Conservation (phyloP, 106 monocot genomes). For the Dioscorea zingiberensis region DNA sequence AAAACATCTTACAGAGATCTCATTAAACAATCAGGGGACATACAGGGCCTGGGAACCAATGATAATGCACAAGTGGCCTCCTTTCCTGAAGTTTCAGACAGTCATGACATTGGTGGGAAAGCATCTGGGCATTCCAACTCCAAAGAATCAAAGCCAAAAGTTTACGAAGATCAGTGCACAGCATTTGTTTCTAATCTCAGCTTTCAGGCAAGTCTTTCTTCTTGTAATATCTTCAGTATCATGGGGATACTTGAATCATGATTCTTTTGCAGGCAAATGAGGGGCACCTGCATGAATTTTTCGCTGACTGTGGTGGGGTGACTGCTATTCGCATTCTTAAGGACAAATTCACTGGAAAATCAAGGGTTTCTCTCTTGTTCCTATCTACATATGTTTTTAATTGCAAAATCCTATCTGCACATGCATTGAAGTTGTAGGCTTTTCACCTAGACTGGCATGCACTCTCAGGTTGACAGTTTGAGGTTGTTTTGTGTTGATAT, state of each 20-base stretch:
- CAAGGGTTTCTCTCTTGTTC: conserved; percentile 67
- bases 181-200: conserved; percentile 81
- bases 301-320: conserved; percentile 59
- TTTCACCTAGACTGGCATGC: no score
- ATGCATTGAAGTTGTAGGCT: no score
- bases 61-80: conserved; percentile 14
- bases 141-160: conserved; percentile 22
- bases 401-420: no score
- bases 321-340: conserved; percentile 61
- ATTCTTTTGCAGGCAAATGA: conserved; percentile 64
- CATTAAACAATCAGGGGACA: conserved; percentile 4
- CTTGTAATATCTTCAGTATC: background rate
- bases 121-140: conserved; percentile 21
- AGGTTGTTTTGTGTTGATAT: no score
- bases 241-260: conserved; percentile 1
- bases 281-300: conserved; percentile 61
- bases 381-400: no score
- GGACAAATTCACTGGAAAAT: conserved; percentile 73
- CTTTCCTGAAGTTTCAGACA: conserved; percentile 10
- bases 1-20: conserved; percentile 14
- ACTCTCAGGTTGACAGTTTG: no score
- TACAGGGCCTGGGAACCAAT: conserved; percentile 1
- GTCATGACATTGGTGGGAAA: background rate
- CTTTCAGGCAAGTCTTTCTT: conserved; percentile 44
- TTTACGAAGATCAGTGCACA: conserved; percentile 82